Evolutionary conservation across 805 yeast species (phyloP), one percentile per base, ranked within the genome.

Genomic region (Suhomyces xylopsoci): DNA sequence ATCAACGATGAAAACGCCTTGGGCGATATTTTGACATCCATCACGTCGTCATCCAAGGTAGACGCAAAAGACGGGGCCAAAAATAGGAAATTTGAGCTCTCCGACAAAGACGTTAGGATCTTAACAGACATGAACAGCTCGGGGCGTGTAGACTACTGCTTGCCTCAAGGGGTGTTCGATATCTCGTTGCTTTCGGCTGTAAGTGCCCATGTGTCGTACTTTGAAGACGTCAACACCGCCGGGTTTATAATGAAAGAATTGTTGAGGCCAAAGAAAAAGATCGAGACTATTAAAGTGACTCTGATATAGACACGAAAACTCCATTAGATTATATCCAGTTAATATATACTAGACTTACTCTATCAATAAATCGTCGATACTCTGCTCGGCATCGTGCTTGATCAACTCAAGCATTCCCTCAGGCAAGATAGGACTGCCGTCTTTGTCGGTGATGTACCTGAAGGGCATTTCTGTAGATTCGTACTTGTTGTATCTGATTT

Each of bases 401-500:
- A 93, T 93, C 66, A 93, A 78, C 30, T 85, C 85, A 52, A 90
- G 73, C 98, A 93, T 93, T 0, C 98, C 98, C 51, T 81, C 80
- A 0, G 99, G 99, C 63, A 93, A 76, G 9, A 94, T 88, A 1
- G 99, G 98, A 55, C 81, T 79, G 3, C 82, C 83, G 1, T 78
- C 60, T 0, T 63, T 67, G 60, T 88, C 88, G 53, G 85, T 70
- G 15, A 93, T 87, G 62, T 93, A 93, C 65, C 99, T 80, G 74
- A 93, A 93, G 2, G 99, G 99, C 99, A 93, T 93, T 66, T 93
- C 97, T 0, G 97, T 91, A 3, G 96, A 88, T 69, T 94, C 99
- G 63, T 88, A 83, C 66, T 86, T 87, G 69, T 78, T 86, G 74
- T 88, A 93, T 65, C 90, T 82, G 60, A 93, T 87, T 69, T 93